Evolutionary conservation across 2,329 filamentous ascomycete genomes (phyloP).

Genomic region (Trichoderma harzianum): DNA sequence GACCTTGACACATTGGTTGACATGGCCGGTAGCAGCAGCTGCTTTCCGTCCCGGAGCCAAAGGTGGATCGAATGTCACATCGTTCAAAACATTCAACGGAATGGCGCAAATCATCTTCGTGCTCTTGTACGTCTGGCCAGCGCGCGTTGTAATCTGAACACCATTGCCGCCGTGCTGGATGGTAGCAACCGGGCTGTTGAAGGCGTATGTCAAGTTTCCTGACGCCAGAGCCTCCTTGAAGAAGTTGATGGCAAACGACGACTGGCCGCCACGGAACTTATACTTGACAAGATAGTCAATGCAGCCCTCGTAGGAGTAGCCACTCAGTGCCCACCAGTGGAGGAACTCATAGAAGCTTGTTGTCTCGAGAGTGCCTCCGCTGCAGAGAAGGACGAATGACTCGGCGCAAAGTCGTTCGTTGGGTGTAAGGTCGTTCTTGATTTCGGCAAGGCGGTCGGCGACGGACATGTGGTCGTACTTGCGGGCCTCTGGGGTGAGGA

Average conservation of each 20-base stretch:
- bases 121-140: neutral
- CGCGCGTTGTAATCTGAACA: constrained; percentile 3
- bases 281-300: constrained; percentile 12
- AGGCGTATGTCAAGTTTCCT: constrained; percentile 3
- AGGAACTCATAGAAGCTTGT: constrained; percentile 14
- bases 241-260: constrained; percentile 8
- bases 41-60: neutral
- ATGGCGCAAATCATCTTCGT: constrained; percentile 14
- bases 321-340: constrained; percentile 13
- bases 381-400: constrained; percentile 4
- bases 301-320: constrained; percentile 9
- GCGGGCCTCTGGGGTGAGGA: neutral
- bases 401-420: constrained; percentile 10
- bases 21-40: constrained; percentile 4
- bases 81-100: constrained; percentile 8
- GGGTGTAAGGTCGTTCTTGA: constrained; percentile 1
- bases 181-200: constrained; percentile 4
- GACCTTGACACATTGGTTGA: constrained; percentile 13
- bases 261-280: constrained; percentile 7
- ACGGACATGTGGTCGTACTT: constrained; percentile 16
- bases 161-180: constrained; percentile 1
- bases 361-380: constrained; percentile 7
- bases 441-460: constrained; percentile 4
- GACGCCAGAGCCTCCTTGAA: constrained; percentile 6
- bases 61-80: constrained; percentile 4